Evolutionary conservation across 75 land plant species (phyloP).

Genomic region (Gnetum montanum): DNA sequence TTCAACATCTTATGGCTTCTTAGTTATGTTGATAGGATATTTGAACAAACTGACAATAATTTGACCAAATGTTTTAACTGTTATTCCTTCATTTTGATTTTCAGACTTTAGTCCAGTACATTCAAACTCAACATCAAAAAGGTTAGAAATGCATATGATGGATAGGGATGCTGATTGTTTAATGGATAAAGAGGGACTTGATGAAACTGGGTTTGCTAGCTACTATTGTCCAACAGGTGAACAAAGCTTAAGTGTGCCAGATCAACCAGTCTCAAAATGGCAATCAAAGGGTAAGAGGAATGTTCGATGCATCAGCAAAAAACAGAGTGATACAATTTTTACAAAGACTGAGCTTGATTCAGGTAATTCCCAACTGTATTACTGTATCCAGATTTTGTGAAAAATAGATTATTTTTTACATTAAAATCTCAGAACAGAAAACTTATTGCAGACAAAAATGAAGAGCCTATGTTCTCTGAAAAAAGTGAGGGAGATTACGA

Average conservation of each 20-base stretch:
- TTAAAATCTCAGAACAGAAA: background rate
- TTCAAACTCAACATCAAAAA: conserved; percentile 18
- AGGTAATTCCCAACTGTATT: conserved; percentile 15
- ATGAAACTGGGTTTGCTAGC: conserved; percentile 24
- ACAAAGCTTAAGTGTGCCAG: conserved; percentile 11
- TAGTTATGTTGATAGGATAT: too few species aligned
- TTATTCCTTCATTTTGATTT: background rate
- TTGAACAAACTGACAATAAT: too few species aligned
- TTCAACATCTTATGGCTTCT: too few species aligned
- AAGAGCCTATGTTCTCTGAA: background rate
- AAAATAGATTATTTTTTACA: conserved; percentile 4
- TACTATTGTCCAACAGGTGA: conserved; percentile 10
- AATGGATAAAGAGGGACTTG: conserved; percentile 20
- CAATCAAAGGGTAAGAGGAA: conserved; percentile 66
- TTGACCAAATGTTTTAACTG: too few species aligned
- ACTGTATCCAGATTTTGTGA: conserved; percentile 5
- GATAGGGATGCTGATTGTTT: conserved; percentile 17
- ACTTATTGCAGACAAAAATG: conserved; percentile 3
- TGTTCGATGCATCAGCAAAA: conserved; percentile 27
- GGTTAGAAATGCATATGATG: conserved; percentile 10
- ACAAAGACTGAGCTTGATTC: background rate
- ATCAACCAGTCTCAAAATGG: conserved; percentile 54
- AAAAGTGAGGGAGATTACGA: conserved; percentile 2
- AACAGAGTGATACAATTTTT: conserved; percentile 19
- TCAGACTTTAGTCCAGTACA: conserved; percentile 16